phyloP scores from a whole-genome alignment of 2,329 filamentous ascomycete species.

The Fusarium avenaceum region DNA sequence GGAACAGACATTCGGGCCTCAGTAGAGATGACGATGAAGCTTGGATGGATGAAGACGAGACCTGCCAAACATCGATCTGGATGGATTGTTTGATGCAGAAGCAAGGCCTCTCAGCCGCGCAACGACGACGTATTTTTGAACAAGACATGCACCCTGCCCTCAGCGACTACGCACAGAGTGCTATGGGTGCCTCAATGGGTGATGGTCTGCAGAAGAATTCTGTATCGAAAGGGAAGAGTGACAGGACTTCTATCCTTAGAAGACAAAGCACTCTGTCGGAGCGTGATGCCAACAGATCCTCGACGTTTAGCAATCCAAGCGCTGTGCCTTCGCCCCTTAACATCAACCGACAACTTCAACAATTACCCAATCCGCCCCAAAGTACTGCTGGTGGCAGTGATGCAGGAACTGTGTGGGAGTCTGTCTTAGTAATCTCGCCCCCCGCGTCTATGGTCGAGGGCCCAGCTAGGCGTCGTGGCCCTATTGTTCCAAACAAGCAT shows the following conservation, averaged over 20 bases:
- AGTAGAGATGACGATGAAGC: neutral
- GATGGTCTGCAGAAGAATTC: neutral
- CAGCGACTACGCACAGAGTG: conserved; percentile 32
- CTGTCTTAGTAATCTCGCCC: conserved; percentile 21
- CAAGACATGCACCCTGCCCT: conserved; percentile 38
- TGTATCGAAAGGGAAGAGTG: neutral
- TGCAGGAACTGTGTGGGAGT: conserved; percentile 26
- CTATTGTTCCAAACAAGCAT: neutral
- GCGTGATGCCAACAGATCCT: neutral
- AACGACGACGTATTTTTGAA: conserved; percentile 26
- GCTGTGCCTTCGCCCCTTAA: conserved; percentile 21
- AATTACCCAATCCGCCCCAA: neutral
- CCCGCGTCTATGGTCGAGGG: neutral
- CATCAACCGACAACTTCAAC: neutral
- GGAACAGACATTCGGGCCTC: neutral
- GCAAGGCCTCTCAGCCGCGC: conserved; percentile 19
- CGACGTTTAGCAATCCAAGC: conserved; percentile 22
- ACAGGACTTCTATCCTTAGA: conserved; percentile 6
- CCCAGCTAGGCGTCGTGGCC: neutral
- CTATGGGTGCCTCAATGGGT: neutral
- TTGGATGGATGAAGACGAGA: conserved; percentile 11
- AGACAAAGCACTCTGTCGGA: neutral
- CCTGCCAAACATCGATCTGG: conserved; percentile 34
- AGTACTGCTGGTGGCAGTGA: neutral
- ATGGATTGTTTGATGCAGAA: conserved; percentile 24